phyloP scores from a whole-genome alignment of 345 rosid genomes.

The Eucalyptus pauciflora region DNA sequence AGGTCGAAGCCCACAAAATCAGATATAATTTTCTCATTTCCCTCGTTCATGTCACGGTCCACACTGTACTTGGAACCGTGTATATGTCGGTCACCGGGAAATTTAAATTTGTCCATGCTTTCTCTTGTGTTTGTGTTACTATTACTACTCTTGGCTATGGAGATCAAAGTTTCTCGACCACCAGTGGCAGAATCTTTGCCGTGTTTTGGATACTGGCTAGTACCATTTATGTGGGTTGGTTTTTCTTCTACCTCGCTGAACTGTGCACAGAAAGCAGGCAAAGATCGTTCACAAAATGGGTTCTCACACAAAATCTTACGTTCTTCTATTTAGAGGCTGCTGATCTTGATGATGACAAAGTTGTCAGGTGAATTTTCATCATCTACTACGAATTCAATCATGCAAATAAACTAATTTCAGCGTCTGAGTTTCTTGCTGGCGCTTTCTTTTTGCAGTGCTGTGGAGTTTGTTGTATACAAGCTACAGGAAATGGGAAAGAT shows the following conservation, averaged over 20 bases:
- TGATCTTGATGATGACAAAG: constrained; percentile 31
- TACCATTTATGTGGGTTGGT: constrained; percentile 38
- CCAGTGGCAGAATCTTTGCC: constrained; percentile 30
- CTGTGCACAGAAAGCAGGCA: constrained; percentile 19
- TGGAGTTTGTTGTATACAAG: constrained; percentile 30
- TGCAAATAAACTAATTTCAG: background rate
- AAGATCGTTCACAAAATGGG: constrained; percentile 9
- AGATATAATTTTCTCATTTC: constrained; percentile 17
- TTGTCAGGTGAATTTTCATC: constrained; percentile 11
- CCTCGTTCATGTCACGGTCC: constrained; percentile 5
- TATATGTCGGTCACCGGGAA: constrained; percentile 15
- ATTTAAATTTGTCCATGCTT: constrained; percentile 18
- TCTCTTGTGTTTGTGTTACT: constrained; percentile 44
- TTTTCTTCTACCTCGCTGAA: constrained; percentile 36
- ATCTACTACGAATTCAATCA: background rate
- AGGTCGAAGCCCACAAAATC: constrained; percentile 17
- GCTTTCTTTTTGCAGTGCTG: constrained; percentile 6
- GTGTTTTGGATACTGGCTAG: constrained; percentile 44
- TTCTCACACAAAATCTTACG: constrained; percentile 11
- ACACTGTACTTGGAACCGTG: constrained; percentile 13
- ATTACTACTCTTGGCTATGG: constrained; percentile 44
- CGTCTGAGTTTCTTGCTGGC: background rate
- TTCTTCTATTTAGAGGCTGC: constrained; percentile 31
- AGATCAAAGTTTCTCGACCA: constrained; percentile 39
- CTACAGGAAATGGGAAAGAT: constrained; percentile 39